These are phyloP conservation scores for Skeletonema marinoi DNA, from an alignment of 108 stramenopile genomes.

Conservation along the genomic window DNA sequence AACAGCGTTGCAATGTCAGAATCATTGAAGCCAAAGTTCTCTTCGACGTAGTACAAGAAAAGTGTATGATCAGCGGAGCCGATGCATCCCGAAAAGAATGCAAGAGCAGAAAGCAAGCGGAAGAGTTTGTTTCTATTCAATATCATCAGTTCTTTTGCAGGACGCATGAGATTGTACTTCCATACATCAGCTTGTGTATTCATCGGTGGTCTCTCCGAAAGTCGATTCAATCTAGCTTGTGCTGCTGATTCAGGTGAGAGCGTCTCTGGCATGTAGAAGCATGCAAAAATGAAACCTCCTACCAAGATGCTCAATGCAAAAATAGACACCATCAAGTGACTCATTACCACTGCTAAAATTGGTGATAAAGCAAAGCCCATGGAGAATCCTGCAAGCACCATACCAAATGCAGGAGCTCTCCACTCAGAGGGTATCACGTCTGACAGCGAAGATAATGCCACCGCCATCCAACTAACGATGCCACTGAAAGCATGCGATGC, in stretches of 20 bases:
- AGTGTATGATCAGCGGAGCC: conserved; percentile 70
- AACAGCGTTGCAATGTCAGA: conserved; percentile 74
- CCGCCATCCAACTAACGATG: conserved; percentile 72
- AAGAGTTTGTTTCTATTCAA: conserved; percentile 79
- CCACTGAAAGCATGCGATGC: conserved; percentile 57
- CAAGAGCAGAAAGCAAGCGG: conserved; percentile 68
- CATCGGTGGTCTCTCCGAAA: conserved; percentile 18
- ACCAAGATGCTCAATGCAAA: conserved; percentile 51
- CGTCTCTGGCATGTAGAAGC: conserved; percentile 72
- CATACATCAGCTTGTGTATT: conserved; percentile 12
- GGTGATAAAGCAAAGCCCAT: conserved; percentile 77
- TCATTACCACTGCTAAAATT: conserved; percentile 59
- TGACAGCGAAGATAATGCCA: conserved; percentile 68
- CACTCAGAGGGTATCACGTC: conserved; percentile 77
- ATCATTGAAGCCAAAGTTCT: conserved; percentile 63
- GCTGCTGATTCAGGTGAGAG: conserved; percentile 56
- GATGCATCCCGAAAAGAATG: conserved; percentile 80
- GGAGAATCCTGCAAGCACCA: conserved; percentile 75
- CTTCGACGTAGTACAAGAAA: conserved; percentile 82
- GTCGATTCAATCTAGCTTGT: conserved; percentile 42
- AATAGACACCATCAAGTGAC: conserved; percentile 59
- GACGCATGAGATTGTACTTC: conserved; percentile 44
- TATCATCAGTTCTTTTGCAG: conserved; percentile 73
- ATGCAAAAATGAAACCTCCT: conserved; percentile 54
- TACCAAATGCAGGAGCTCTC: conserved; percentile 76